Base-by-base conservation (phyloP, 1,139 yeast genomes). In the Saccharomyces uvarum region DNA sequence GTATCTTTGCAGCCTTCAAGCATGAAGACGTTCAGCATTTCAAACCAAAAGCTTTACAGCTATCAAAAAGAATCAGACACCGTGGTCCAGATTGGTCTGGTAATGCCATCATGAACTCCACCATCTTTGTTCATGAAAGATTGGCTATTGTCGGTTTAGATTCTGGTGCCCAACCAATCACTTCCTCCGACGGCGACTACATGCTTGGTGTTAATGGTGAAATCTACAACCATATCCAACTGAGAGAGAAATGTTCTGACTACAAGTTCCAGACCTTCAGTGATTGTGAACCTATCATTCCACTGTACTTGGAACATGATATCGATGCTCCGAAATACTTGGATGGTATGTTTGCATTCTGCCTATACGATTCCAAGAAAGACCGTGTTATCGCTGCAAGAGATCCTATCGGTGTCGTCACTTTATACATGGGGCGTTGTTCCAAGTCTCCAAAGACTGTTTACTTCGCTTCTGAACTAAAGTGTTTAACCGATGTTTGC, bases 71-170 rank as follows among this genome's bases (percentile, higher is more conserved):
- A 74, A 86, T 91, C 71, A 86, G 99, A 77, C 99, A 93, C 75
- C 86, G 99, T 75, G 99, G 99, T 66, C 99, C 99, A 63, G 99
- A 93, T 76, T 93, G 99, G 99, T 82, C 91, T 50, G 99, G 99
- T 68, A 90, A 89, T 82, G 73, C 81, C 61, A 77, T 81, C 62
- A 82, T 84, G 69, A 88, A 89, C 82, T 73, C 77, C 62, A 88
- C 97, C 54, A 84, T 86, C 61, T 75, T 93, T 65, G 84, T 88
- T 65, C 99, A 93, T 72, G 98, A 93, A 77, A 87, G 99, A 77
- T 80, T 93, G 70, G 96, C 98, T 64, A 91, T 93, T 70, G 96
- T 88, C 60, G 97, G 97, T 63, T 79, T 91, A 67, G 97, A 89
- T 72, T 79, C 97, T 49, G 99, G 99, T 70, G 97, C 99, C 60